Conservation (phyloP, 768 basidiomycete genomes). For the Mycena sanguinolenta region DNA sequence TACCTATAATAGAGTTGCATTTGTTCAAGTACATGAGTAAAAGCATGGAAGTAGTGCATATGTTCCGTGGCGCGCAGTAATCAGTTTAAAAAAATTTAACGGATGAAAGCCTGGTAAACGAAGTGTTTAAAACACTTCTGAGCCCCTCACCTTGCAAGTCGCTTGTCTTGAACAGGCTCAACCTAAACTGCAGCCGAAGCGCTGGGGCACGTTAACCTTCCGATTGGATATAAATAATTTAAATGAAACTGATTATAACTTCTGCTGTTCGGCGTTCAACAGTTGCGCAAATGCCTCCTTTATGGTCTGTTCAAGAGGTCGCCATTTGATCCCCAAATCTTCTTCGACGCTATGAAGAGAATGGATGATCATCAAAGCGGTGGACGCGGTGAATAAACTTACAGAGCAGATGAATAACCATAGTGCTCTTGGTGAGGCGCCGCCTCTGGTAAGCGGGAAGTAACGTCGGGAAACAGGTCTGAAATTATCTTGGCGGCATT, state of each 20-base stretch:
- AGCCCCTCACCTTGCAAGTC: too few relatives aligned
- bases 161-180: too few relatives aligned
- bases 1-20: too few relatives aligned
- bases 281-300: constrained; percentile 26
- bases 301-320: constrained; percentile 18
- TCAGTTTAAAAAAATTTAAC: too few relatives aligned
- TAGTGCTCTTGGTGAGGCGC: constrained; percentile 12
- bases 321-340: constrained; percentile 25
- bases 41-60: too few relatives aligned
- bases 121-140: too few relatives aligned
- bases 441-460: constrained; percentile 4
- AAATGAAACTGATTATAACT: background rate
- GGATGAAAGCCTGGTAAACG: too few relatives aligned
- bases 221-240: background rate
- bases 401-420: constrained; percentile 13
- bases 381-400: background rate
- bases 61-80: too few relatives aligned
- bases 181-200: too few relatives aligned
- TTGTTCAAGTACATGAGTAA: too few relatives aligned
- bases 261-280: constrained; percentile 13
- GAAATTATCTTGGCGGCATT: constrained; percentile 23
- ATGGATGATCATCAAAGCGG: background rate
- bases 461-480: constrained; percentile 14
- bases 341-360: constrained; percentile 4
- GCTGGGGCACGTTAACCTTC: too few relatives aligned